Base-by-base conservation (phyloP, 129 eudicot genomes). In the Glebionis coronaria region DNA sequence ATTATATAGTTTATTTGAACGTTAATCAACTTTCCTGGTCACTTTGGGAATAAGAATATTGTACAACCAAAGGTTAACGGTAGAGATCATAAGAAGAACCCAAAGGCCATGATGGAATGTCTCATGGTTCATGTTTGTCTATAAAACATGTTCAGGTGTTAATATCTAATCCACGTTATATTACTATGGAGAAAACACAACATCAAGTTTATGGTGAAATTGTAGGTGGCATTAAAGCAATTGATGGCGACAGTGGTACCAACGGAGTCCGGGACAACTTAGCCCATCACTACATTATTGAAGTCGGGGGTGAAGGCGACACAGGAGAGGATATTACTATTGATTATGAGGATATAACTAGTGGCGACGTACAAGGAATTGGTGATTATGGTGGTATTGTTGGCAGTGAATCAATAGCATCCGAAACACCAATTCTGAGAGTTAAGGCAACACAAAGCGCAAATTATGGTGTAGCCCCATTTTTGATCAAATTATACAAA, bases 401-500 rank as follows among this genome's bases (percentile, higher is more conserved):
- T 29, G 38, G 68, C 60, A 35, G 61, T 7, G 51, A 35, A 51
- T 12, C 72, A 13, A 12, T 10, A 38, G 29, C 25, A 10, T 57
- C 8, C 3, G 61, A 53, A 45, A 2, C 67, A 28, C 15, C 23
- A 46, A 27, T 18, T 59, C 38, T 13, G 42, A 31, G 4, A 47
- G 20, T 49, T 52, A 13, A 60, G 4, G 50, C 35, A 61, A 49
- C 12, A n/a, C 2, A 14, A 53, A 45, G n/a, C 5, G 50, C 11
- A 10, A 60, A 49, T 15, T 38, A 13, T 51, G 52, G 49, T 14
- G 63, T 62, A 29, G 60, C 72, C 9, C 59, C 60, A 4, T 74
- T 65, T 66, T 56, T 56, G 78, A 65, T 56, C 58, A 74, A 56
- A 20, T 49, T 74, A 67, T 74, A 74, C 38, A 7, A 28, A 27